These are phyloP conservation scores for Lasiosphaeria miniovina DNA, from an alignment of 495 filamentous ascomycete species.

Conservation along the genomic window DNA sequence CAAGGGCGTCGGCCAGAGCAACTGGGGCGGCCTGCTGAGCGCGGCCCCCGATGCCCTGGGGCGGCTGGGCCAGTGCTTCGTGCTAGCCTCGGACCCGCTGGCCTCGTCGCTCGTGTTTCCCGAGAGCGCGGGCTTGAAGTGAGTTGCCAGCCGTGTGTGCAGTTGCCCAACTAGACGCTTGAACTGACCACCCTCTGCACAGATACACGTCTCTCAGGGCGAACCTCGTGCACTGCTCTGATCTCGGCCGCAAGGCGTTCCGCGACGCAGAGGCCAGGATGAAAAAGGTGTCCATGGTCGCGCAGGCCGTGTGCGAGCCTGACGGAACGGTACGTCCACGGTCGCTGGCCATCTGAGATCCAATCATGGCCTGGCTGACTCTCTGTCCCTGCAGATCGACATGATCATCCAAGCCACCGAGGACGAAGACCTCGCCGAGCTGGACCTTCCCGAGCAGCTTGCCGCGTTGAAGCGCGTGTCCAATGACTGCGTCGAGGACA, in stretches of 20 bases:
- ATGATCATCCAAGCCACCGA: constrained; percentile 2
- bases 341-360: background rate
- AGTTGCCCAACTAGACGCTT: background rate
- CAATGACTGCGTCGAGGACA: background rate
- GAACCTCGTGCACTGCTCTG: background rate
- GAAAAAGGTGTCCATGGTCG: background rate
- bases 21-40: background rate
- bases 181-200: background rate
- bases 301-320: background rate
- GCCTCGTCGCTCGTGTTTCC: background rate
- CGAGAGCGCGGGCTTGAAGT: background rate
- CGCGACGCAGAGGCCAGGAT: background rate
- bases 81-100: background rate
- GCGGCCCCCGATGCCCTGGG: background rate
- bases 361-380: background rate
- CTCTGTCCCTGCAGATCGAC: background rate
- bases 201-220: background rate
- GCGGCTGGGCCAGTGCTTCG: background rate
- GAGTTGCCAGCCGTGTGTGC: background rate
- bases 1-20: background rate
- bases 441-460: background rate
- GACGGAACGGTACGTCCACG: background rate
- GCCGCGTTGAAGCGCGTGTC: background rate
- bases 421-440: constrained; percentile 1
- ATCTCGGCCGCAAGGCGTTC: background rate